Conservation (phyloP, 2,329 filamentous ascomycete species). For the Beauveria varroae region DNA sequence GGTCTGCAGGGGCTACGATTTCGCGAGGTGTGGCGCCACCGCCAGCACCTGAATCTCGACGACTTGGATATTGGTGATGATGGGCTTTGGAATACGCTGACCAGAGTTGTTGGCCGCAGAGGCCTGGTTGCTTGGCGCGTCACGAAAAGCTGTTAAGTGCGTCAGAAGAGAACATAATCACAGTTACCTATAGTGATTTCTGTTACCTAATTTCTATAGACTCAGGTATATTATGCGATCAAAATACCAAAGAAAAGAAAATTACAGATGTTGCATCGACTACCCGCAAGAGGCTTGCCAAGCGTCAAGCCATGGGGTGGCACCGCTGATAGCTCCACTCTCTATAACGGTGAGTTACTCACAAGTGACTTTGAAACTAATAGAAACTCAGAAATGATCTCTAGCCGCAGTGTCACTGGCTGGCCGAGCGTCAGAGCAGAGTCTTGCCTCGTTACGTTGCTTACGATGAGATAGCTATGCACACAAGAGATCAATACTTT, state of each 20-base stretch:
- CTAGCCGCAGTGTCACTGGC: too few species aligned
- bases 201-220: constrained; percentile 3
- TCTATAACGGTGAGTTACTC: not conserved
- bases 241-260: not conserved
- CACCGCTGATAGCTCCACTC: not conserved
- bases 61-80: constrained; percentile 74
- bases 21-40: constrained; percentile 62
- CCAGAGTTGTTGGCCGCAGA: constrained; percentile 56
- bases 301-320: not conserved
- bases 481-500: not conserved
- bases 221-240: constrained; percentile 1
- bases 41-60: constrained; percentile 66
- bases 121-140: constrained; percentile 57
- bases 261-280: not conserved
- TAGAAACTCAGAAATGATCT: too few species aligned
- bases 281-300: not conserved
- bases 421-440: not conserved
- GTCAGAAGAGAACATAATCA: not conserved
- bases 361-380: not conserved
- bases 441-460: not conserved
- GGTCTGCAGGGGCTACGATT: constrained; percentile 54
- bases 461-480: too few species aligned
- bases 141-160: constrained; percentile 47
- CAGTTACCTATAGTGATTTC: not conserved
- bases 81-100: constrained; percentile 64